Evolutionary conservation across 495 filamentous ascomycete genomes (phyloP).

Genomic region (Tuber calosporum): DNA sequence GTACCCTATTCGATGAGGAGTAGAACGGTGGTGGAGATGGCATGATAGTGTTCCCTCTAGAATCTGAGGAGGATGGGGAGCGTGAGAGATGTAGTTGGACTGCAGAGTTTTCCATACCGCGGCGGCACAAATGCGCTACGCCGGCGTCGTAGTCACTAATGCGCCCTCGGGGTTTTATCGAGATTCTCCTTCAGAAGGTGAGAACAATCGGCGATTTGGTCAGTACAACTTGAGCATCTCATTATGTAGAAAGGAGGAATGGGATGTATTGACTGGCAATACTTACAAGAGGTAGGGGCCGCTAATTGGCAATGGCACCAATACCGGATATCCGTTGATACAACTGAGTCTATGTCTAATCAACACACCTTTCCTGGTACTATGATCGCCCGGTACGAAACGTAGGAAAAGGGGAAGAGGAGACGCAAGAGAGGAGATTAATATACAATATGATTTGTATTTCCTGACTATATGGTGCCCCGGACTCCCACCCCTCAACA

Average conservation of each 20-base stretch:
- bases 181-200: conserved; percentile 2
- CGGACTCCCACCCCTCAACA: neutral
- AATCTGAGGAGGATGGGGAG: conserved; percentile 21
- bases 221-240: neutral
- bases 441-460: conserved; percentile 29
- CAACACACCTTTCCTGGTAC: conserved; percentile 22
- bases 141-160: neutral
- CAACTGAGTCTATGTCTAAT: conserved; percentile 9
- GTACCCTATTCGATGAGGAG: conserved; percentile 18
- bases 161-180: conserved; percentile 1
- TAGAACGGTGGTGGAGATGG: conserved; percentile 32
- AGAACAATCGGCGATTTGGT: neutral
- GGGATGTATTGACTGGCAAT: conserved; percentile 9
- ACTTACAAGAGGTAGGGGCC: conserved; percentile 26
- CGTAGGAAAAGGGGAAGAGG: conserved; percentile 14
- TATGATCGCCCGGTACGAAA: conserved; percentile 36
- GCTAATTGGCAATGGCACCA: conserved; percentile 12
- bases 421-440: conserved; percentile 23
- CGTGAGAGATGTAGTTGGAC: conserved; percentile 23
- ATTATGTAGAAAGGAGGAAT: conserved; percentile 1
- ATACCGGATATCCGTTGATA: conserved; percentile 2
- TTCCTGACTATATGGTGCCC: conserved; percentile 13
- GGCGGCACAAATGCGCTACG: neutral
- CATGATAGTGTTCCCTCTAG: conserved; percentile 20
- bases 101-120: conserved; percentile 22